phyloP scores from a whole-genome alignment of 2,329 filamentous ascomycete species.

The Fusarium sublunatum region DNA sequence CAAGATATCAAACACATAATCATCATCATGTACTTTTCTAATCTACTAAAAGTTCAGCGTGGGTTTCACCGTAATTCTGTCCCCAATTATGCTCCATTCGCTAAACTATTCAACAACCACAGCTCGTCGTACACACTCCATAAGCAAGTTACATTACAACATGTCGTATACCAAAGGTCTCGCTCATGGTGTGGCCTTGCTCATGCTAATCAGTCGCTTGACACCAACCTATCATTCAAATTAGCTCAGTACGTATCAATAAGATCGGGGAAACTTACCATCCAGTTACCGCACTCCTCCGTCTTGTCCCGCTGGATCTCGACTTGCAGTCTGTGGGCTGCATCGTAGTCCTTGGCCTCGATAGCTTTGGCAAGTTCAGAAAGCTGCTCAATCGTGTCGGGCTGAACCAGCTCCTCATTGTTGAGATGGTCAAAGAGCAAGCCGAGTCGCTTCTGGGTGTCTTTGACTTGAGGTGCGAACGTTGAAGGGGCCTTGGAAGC shows the following conservation, averaged over 20 bases:
- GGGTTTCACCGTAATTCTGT: constrained; percentile 43
- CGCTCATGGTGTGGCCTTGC: constrained; percentile 73
- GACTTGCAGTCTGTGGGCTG: constrained; percentile 75
- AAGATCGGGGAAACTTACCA: constrained; percentile 66
- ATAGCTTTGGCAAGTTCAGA: constrained; percentile 73
- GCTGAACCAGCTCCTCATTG: constrained; percentile 89
- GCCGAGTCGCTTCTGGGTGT: constrained; percentile 91
- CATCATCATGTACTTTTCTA: constrained; percentile 45
- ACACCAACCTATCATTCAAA: constrained; percentile 70
- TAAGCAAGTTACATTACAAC: constrained; percentile 36
- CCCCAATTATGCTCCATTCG: constrained; percentile 36
- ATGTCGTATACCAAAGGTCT: constrained; percentile 18
- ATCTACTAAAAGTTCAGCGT: constrained; percentile 42
- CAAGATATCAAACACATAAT: constrained; percentile 7
- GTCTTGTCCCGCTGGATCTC: constrained; percentile 81
- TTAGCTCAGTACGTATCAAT: constrained; percentile 53
- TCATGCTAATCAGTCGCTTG: constrained; percentile 83
- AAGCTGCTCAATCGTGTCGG: constrained; percentile 78
- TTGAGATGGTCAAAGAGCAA: constrained; percentile 98
- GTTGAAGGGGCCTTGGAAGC: constrained; percentile 85
- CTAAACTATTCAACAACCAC: constrained; percentile 39
- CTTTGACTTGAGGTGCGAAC: constrained; percentile 89
- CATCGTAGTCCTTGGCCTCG: constrained; percentile 74
- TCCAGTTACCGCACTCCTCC: constrained; percentile 87
- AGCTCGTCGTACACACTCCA: constrained; percentile 15